These are phyloP conservation scores for Dicorynia guianensis DNA, from an alignment of 306 rosid species.

Conservation along the genomic window DNA sequence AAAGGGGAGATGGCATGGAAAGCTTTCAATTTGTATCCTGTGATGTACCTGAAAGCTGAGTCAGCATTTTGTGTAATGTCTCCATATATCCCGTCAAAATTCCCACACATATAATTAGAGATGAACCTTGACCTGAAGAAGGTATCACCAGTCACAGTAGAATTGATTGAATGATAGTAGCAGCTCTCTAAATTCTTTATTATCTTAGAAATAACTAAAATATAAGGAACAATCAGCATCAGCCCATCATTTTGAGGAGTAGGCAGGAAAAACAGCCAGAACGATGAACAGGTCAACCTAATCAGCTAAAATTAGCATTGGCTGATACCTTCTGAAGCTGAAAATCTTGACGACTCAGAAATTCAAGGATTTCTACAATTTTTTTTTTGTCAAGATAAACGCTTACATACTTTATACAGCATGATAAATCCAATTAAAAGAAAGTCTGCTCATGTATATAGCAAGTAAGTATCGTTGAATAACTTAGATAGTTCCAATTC, in stretches of 20 bases:
- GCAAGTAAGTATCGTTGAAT: constrained; percentile 13
- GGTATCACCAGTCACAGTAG: constrained; percentile 40
- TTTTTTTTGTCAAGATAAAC: constrained; percentile 20
- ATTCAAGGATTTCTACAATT: constrained; percentile 8
- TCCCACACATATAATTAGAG: constrained; percentile 89
- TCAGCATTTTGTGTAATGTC: constrained; percentile 88
- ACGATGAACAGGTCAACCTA: neutral
- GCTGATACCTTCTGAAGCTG: neutral
- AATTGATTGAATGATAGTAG: constrained; percentile 34
- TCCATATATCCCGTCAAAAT: constrained; percentile 95
- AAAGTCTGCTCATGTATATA: neutral
- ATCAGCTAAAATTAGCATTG: constrained; percentile 8
- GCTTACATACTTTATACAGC: neutral
- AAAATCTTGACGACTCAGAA: neutral
- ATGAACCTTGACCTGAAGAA: constrained; percentile 96
- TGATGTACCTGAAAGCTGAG: constrained; percentile 86
- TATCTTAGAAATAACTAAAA: constrained; percentile 28
- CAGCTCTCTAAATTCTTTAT: constrained; percentile 1
- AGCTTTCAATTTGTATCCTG: constrained; percentile 35
- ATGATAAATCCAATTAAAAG: constrained; percentile 11
- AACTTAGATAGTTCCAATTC: neutral
- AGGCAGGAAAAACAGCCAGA: constrained; percentile 4
- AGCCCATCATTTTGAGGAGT: constrained; percentile 18
- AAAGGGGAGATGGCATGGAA: constrained; percentile 2
- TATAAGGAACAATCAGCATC: constrained; percentile 22